Base-by-base conservation (phyloP, 2,329 filamentous ascomycete species). In the Didymella keratinophila region DNA sequence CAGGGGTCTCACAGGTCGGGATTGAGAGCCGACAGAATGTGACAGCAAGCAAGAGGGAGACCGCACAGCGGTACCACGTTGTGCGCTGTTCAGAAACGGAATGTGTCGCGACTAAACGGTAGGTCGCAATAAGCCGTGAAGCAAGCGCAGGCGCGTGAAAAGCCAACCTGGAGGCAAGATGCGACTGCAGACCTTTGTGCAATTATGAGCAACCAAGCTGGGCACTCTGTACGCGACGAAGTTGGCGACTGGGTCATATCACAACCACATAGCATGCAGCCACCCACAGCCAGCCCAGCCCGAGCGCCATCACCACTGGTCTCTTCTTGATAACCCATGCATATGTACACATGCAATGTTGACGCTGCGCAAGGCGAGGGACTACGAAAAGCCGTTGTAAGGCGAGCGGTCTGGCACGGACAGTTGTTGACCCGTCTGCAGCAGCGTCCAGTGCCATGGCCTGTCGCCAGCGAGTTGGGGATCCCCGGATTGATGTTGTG, bases 401-500 rank as follows among this genome's bases (percentile, higher is more conserved):
- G 53, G 42, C 25, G 30, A 44, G 52, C 52, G 18, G 27, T 14
- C 34, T 48, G 25, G 51, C 9, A 37, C 16, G 36, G 45, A 41
- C 23, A 27, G 39, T 32, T 32, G 32, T 50, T 39, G 25, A 32
- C 41, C 28, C 20, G 25, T 34, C 43, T 53, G 44, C 39, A 57
- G 37, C 47, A 27, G 44, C 32, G 27, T 46, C 36, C 42, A 37
- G n/a, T 58, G 52, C 44, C 55, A 44, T 18, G 41, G 44, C 30
- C 36, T 50, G 21, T 9, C 28, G 20, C 52, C 42, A 48, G 41
- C 52, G 23, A 32, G 50, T 48, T 55, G 49, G 59, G 55, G 46
- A 48, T 59, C 28, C 47, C 52, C 47, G 39, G 56, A 36, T n/a
- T 50, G 37, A 59, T 64, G 52, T 55, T 56, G 62, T 44, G 47